phyloP scores from a whole-genome alignment of 257 asterid species.

The Anisodus tanguticus region DNA sequence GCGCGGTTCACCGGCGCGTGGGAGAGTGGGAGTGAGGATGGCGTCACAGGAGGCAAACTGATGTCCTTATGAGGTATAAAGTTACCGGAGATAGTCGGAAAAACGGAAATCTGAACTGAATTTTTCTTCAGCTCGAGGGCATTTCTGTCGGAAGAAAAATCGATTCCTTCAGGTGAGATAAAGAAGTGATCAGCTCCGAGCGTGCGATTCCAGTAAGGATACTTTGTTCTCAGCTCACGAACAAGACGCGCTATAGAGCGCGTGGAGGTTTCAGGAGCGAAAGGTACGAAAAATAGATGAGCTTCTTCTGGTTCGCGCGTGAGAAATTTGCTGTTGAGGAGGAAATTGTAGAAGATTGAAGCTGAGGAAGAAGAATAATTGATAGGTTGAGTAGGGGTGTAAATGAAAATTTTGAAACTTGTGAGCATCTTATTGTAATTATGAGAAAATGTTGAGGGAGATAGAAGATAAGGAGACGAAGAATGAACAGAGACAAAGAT shows the following conservation, averaged over 20 bases:
- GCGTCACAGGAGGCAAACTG: constrained; percentile 56
- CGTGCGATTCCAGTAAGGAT: constrained; percentile 83
- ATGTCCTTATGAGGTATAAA: constrained; percentile 89
- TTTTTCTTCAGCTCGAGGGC: constrained; percentile 87
- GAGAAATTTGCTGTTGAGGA: constrained; percentile 59
- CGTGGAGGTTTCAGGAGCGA: constrained; percentile 62
- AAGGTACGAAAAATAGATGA: constrained; percentile 77
- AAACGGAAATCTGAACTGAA: constrained; percentile 67
- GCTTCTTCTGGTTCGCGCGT: constrained; percentile 69
- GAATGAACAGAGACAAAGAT: constrained; percentile 20
- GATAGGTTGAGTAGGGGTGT: constrained; percentile 48
- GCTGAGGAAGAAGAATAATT: constrained; percentile 46
- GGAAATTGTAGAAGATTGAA: constrained; percentile 64
- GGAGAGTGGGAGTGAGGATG: constrained; percentile 30
- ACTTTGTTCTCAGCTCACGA: constrained; percentile 51
- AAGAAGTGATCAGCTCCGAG: constrained; percentile 97
- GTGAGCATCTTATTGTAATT: constrained; percentile 71
- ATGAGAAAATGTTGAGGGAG: constrained; percentile 52
- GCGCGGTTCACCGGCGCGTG: constrained; percentile 21
- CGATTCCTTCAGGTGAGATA: constrained; percentile 65
- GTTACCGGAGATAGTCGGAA: constrained; percentile 71
- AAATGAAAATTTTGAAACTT: constrained; percentile 65
- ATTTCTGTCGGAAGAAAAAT: constrained; percentile 73
- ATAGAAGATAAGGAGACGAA: constrained; percentile 70
- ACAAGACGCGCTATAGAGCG: constrained; percentile 72